phyloP scores from a whole-genome alignment of 108 stramenopile species.

The Discostella stelligeroides region DNA sequence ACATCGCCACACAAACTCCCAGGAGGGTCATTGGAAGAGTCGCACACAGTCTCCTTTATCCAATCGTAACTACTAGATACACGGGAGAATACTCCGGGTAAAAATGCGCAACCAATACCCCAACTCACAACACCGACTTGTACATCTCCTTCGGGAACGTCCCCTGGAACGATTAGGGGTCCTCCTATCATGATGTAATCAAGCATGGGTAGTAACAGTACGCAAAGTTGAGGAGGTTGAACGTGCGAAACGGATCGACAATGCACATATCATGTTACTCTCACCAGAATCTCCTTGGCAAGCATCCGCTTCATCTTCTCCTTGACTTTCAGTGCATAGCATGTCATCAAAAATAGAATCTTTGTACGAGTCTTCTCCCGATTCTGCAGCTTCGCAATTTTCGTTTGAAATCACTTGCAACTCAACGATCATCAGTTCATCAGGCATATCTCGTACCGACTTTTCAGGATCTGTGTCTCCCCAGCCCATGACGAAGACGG shows the following conservation, averaged over 20 bases:
- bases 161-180: conserved; percentile 25
- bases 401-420: conserved; percentile 29
- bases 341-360: conserved; percentile 12
- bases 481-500: conserved; percentile 22
- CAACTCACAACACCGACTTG: conserved; percentile 42
- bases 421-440: conserved; percentile 13
- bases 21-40: background rate
- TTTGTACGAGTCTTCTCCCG: conserved; percentile 12
- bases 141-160: conserved; percentile 17
- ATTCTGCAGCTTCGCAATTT: conserved; percentile 9
- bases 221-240: background rate
- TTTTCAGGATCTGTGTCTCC: conserved; percentile 9
- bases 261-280: background rate
- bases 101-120: conserved; percentile 26
- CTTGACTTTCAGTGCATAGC: conserved; percentile 19
- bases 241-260: too few species aligned
- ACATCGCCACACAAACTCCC: conserved; percentile 5
- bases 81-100: conserved; percentile 16
- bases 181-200: background rate
- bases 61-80: conserved; percentile 9
- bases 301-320: conserved; percentile 22
- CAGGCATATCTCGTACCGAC: background rate
- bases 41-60: background rate
- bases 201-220: background rate
- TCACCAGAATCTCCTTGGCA: conserved; percentile 36